A percentile compares a stretch with the other conserved stretches of the same genome.
These are phyloP conservation scores for Nidula niveotomentosa DNA, from an alignment of 1,284 basidiomycete species.

Conservation along the genomic window DNA sequence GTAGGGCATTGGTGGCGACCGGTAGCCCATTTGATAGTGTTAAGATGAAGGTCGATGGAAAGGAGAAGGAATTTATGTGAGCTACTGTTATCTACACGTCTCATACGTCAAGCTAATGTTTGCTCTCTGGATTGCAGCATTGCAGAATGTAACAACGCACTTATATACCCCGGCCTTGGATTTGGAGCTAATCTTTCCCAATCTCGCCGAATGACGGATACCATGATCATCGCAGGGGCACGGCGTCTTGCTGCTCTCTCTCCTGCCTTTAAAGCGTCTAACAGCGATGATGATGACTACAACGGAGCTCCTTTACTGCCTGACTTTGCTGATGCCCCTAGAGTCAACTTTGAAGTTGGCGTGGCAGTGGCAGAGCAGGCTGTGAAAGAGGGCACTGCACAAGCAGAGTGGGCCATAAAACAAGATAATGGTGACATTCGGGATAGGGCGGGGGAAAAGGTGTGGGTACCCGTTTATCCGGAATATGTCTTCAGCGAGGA, in stretches of 20 bases:
- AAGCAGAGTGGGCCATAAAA: slow-evolving; percentile 40
- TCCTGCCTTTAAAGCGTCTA: slow-evolving; percentile 51
- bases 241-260: slow-evolving; percentile 71
- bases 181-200: slow-evolving; percentile 69
- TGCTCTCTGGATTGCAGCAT: slow-evolving; percentile 36
- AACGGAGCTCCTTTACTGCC: slow-evolving; percentile 56
- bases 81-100: slow-evolving; percentile 11
- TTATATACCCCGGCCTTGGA: slow-evolving; percentile 80
- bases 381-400: slow-evolving; percentile 67
- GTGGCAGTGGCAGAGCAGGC: slow-evolving; percentile 79
- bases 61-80: slow-evolving; percentile 57
- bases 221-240: slow-evolving; percentile 80
- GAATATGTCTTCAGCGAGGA: slow-evolving; percentile 38
- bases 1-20: slow-evolving; percentile 76
- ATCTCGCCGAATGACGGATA: slow-evolving; percentile 65
- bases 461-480: slow-evolving; percentile 65
- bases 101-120: not conserved
- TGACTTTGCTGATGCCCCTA: slow-evolving; percentile 67
- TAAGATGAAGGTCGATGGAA: slow-evolving; percentile 59
- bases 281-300: slow-evolving; percentile 42
- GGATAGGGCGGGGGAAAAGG: slow-evolving; percentile 45
- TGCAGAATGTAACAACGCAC: slow-evolving; percentile 77
- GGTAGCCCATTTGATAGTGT: slow-evolving; percentile 81
- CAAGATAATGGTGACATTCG: slow-evolving; percentile 41
- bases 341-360: slow-evolving; percentile 76